Evolutionary conservation across 805 yeast species (phyloP).

Genomic region (Babjeviella inositovora): DNA sequence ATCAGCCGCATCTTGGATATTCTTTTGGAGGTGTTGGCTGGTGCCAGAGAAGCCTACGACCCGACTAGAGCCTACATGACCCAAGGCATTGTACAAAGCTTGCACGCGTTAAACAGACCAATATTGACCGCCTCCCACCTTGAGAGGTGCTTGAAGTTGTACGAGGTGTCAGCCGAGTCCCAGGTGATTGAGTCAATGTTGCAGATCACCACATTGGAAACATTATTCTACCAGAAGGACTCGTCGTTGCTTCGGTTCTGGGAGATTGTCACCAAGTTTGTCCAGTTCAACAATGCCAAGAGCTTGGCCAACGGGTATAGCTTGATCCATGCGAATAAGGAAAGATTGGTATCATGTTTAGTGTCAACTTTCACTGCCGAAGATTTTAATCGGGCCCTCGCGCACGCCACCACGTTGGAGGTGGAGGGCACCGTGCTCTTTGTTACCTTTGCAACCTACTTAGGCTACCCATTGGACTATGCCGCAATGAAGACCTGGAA

Average conservation of each 20-base stretch:
- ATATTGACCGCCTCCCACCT: not conserved
- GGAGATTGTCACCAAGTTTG: slow-evolving; percentile 18
- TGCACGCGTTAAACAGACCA: too few species aligned
- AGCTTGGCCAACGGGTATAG: too few species aligned
- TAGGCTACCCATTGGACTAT: too few species aligned
- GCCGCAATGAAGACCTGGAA: too few species aligned
- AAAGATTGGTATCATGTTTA: slow-evolving; percentile 11
- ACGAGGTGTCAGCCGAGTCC: slow-evolving; percentile 27
- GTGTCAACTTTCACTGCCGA: slow-evolving; percentile 2
- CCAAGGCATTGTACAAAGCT: slow-evolving; percentile 40
- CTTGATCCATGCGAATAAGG: slow-evolving; percentile 15
- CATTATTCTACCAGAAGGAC: slow-evolving; percentile 16
- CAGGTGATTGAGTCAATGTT: slow-evolving; percentile 29
- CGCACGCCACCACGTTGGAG: too few species aligned
- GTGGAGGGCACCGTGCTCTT: too few species aligned
- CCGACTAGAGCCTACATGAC: slow-evolving; percentile 52
- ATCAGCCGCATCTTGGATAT: slow-evolving; percentile 9
- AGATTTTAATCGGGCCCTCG: too few species aligned
- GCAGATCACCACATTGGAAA: slow-evolving; percentile 33
- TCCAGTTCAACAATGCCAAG: slow-evolving; percentile 8
- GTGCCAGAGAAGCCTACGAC: slow-evolving; percentile 38
- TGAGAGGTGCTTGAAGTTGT: slow-evolving; percentile 6
- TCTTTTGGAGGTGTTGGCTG: slow-evolving; percentile 27
- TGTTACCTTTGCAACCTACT: too few species aligned
- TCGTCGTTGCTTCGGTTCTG: slow-evolving; percentile 11